A percentile compares a stretch with the other conserved stretches of the same genome.
These are phyloP conservation scores for Trametes maxima DNA, from an alignment of 768 basidiomycete genomes.

Conservation along the genomic window DNA sequence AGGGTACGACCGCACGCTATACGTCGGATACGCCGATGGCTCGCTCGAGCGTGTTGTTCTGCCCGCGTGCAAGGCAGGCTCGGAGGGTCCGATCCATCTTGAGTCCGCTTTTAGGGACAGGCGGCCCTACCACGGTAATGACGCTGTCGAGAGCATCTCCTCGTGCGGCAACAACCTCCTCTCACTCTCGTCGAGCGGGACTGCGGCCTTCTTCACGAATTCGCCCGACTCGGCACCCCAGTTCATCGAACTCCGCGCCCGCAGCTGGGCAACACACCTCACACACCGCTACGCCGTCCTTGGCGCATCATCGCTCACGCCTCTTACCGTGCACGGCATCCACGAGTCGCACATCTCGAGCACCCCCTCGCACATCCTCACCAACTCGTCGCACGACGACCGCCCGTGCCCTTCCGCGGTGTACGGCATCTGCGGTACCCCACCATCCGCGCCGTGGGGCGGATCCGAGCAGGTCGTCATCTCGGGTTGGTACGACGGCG, in stretches of 20 bases:
- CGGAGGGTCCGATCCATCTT: conserved; percentile 19
- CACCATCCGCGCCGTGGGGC: conserved; percentile 67
- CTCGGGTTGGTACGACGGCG: conserved; percentile 83
- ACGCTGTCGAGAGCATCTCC: conserved; percentile 59
- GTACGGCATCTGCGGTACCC: conserved; percentile 67
- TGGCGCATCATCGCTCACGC: conserved; percentile 61
- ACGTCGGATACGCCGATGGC: conserved; percentile 35
- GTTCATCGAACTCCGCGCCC: conserved; percentile 48
- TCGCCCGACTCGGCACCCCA: conserved; percentile 28
- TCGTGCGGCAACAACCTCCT: conserved; percentile 48
- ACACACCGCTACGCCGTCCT: conserved; percentile 63
- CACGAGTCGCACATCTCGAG: conserved; percentile 47
- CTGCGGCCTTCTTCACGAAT: conserved; percentile 43
- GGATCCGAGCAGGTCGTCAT: conserved; percentile 69
- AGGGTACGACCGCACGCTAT: conserved; percentile 30
- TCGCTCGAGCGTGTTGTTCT: conserved; percentile 45
- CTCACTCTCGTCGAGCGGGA: conserved; percentile 60
- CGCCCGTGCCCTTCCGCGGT: conserved; percentile 54
- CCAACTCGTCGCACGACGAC: conserved; percentile 35
- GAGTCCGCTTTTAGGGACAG: conserved; percentile 24
- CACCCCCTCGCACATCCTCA: conserved; percentile 52
- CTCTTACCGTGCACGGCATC: conserved; percentile 61
- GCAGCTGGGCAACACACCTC: conserved; percentile 68
- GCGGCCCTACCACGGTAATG: conserved; percentile 40
- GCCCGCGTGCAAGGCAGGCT: conserved; percentile 28